Base-by-base conservation (phyloP, 805 yeast genomes). In the Ogataea allantospora region DNA sequence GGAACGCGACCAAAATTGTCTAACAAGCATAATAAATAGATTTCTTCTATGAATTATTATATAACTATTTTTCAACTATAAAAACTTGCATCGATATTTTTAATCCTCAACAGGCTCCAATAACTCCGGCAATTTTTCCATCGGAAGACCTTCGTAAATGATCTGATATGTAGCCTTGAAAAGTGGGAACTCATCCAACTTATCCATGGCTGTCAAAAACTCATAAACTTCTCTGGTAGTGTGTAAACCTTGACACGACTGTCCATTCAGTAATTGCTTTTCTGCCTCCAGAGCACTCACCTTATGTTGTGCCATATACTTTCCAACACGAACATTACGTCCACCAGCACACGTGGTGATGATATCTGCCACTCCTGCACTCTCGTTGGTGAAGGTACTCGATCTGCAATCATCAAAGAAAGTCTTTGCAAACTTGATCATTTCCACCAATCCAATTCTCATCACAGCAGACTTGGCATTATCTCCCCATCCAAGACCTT, bases 341-440 rank as follows among this genome's bases (percentile, higher is more conserved):
- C 99, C 99, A 58, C 97, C 97, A 13, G 95, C 77, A 69, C 99
- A 93, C 12, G 99, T 88, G 38, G 99, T 93, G 65, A 93, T 93
- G 58, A 93, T 75, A 64, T 93, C 99, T 25, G 99, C 99, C 40
- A 93, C 98, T 67, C 99, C 99, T 15, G 96, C 96, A 48, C 88
- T 77, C 67, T 93, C 98, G 62, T 82, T 83, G 47, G 95, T 86
- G 66, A 89, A 89, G 18, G 99, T 93, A 42, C 78, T 71, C 20
- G 84, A 75, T 44, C 76, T 67, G 51, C 85, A 79, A 44, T 74
- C 78, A 27, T 82, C 89, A 80, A 78, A 93, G 68, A 86, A 89
- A 53, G 71, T 73, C 55, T 78, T 72, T 27, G 95, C 93, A 64
- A 93, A 93, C 60, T 77, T 76, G 62, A 89, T 84, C 58, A 85